Base-by-base conservation (phyloP, 1,284 basidiomycete genomes). In the Mycosarcoma mackinlayi region DNA sequence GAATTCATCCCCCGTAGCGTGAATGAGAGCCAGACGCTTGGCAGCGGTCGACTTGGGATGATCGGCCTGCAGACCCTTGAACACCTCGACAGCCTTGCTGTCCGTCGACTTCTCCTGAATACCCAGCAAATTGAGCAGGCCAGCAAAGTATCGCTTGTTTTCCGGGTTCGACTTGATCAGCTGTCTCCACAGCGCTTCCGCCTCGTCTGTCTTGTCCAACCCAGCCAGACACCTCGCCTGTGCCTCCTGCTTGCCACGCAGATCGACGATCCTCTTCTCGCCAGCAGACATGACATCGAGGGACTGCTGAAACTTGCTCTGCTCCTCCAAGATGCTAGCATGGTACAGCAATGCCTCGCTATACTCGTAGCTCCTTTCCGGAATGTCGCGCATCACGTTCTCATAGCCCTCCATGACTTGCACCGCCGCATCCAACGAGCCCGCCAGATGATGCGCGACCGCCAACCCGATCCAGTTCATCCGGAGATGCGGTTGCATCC, bases 401-500 rank as follows among this genome's bases (percentile, higher is more conserved):
- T 85, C 83, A 75, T 86, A 86, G 34, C 89, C 87, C 52, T 91
- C 89, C 42, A 95, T 83, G 1, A 92, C 88, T 28, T 88, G 87
- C 73, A 88, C 88, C 2, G 93, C 90, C 77, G 92, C 90, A 6
- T 84, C 80, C 6, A 88, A 82, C 73, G 93, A 90, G 6, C 90
- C 91, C 60, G 89, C 91, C 19, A 98, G 86, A 78, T 93, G 91
- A 82, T 94, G 90, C 1, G 94, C 92, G 23, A 97, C 88, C 14
- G 94, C 93, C 49, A 96, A 86, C 1, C 88, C 91, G 49, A 94
- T 85, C 96, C 96, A 99, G 81, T 94, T 92, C 56, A 91, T 88
- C 13, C 95, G 90, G 23, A 92, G 85, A 62, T 90, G 90, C 0
- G 95, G 93, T 23, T 95, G 89, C 23, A 93, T 84, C 49, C 87